Conservation (phyloP, 2,329 filamentous ascomycete genomes). For the Trichoderma sp. region DNA sequence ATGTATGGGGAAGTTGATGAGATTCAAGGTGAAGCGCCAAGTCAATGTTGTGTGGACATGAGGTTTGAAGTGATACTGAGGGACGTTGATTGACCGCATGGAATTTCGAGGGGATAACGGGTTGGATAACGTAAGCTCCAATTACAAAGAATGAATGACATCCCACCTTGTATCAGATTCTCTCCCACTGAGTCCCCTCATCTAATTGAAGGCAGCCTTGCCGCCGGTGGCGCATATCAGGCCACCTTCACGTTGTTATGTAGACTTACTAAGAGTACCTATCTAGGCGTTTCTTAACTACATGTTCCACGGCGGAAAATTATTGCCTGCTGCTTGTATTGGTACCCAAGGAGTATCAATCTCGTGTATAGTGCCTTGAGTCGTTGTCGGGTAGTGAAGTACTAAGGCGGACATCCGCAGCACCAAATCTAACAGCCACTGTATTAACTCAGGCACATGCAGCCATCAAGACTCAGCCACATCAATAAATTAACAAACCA, state of each 20-base stretch:
- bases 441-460: too few relatives aligned
- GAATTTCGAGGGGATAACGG: too few relatives aligned
- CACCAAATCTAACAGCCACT: neutral
- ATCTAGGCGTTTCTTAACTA: neutral
- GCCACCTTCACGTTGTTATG: neutral
- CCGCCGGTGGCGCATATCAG: neutral
- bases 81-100: neutral
- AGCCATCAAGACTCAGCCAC: neutral
- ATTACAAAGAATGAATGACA: too few relatives aligned
- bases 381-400: too few relatives aligned
- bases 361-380: neutral
- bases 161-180: too few relatives aligned
- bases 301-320: neutral
- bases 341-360: neutral
- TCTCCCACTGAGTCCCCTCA: too few relatives aligned
- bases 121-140: too few relatives aligned
- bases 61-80: neutral
- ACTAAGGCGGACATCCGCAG: neutral
- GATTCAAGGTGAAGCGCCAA: neutral
- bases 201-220: too few relatives aligned
- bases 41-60: neutral
- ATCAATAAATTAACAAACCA: neutral
- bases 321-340: neutral
- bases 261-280: neutral
- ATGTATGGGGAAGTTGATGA: too few relatives aligned